Base-by-base conservation (phyloP, 2,329 filamentous ascomycete species). In the Aspergillus persii region DNA sequence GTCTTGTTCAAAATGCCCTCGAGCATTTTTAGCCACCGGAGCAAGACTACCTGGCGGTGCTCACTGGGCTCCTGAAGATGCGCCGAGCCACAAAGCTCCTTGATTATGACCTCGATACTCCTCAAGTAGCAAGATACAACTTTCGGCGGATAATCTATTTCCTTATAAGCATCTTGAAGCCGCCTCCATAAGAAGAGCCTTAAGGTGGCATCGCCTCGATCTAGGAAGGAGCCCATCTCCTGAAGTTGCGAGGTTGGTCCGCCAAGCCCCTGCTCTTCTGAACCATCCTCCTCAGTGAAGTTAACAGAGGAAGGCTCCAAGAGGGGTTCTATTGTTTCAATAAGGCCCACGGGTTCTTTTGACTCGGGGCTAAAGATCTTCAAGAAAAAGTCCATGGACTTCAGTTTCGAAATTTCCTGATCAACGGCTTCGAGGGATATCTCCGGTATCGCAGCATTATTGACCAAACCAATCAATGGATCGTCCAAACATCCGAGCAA, bases 321-420 rank as follows among this genome's bases (percentile, higher is more conserved):
- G 8, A 99, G 90, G 3, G 95, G 95, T 69, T 99, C 95, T 39
- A 99, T 79, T 30, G 88, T 95, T 69, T 97, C 92, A 59, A 99
- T 97, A 23, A 97, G 86, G 4, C 88, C 84, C 11, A 94, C 84
- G 0, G 94, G 91, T 66, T 97, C 89, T 50, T 89, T 87, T 59
- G 88, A 85, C 58, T 95, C 89, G 41, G 92, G 88, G 60, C 91
- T 89, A 71, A 98, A 98, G 0, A 99, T 85, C 41, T 88, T 91
- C 53, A 92, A 83, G 75, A 99, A 98, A 74, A 98, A 98, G 70
- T 97, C 94, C 85, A 96, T 95, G 0, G 94, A 98, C 12, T 91
- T 96, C 36, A 98, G 83, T 68, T 93, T 92, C 11, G 91, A 94
- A 29, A 97, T 89, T 71, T 99, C 94, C 56, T 92, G 88, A 63